Percentiles rank a stretch among this genome's conserved stretches.
Conservation (phyloP, 2,329 filamentous ascomycete species). For the Pyrenophora seminiperda region DNA sequence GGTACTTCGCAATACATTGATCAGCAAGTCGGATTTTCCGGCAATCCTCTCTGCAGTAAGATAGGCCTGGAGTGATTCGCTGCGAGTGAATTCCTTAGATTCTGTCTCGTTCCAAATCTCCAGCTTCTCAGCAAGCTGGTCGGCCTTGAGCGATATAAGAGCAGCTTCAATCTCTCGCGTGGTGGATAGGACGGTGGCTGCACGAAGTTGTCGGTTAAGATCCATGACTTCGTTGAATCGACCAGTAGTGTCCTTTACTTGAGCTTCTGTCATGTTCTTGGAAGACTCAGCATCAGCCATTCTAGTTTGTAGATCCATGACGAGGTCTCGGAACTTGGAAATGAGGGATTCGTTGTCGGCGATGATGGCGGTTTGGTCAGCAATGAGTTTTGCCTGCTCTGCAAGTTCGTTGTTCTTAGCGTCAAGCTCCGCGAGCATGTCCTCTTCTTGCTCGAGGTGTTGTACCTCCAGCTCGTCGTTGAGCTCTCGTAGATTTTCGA, state of each 20-base stretch:
- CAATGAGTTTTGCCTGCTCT: slow-evolving; percentile 76
- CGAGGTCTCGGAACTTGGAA: slow-evolving; percentile 84
- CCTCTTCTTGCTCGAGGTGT: slow-evolving; percentile 89
- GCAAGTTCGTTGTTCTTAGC: slow-evolving; percentile 81
- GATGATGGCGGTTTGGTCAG: slow-evolving; percentile 77
- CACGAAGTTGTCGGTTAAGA: slow-evolving; percentile 90
- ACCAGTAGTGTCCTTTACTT: slow-evolving; percentile 86
- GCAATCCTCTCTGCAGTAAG: slow-evolving; percentile 84
- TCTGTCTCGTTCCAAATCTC: slow-evolving; percentile 60
- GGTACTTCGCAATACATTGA: slow-evolving; percentile 20
- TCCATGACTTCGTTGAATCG: slow-evolving; percentile 95
- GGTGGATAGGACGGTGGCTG: slow-evolving; percentile 87
- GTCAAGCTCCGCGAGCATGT: slow-evolving; percentile 91
- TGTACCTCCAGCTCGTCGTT: slow-evolving; percentile 94
- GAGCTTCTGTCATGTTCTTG: slow-evolving; percentile 87
- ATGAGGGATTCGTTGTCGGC: slow-evolving; percentile 92
- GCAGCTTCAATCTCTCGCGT: slow-evolving; percentile 94
- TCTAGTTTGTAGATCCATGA: slow-evolving; percentile 82
- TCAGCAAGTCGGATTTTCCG: slow-evolving; percentile 70
- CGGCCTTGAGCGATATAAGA: slow-evolving; percentile 81
- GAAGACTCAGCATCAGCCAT: slow-evolving; percentile 91
- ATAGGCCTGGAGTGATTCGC: slow-evolving; percentile 85
- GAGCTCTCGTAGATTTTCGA: slow-evolving; percentile 88
- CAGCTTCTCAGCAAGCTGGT: slow-evolving; percentile 86
- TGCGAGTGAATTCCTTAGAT: slow-evolving; percentile 71